phyloP scores from a whole-genome alignment of 1,284 basidiomycete genomes.

The Sanghuangporus baumii region DNA sequence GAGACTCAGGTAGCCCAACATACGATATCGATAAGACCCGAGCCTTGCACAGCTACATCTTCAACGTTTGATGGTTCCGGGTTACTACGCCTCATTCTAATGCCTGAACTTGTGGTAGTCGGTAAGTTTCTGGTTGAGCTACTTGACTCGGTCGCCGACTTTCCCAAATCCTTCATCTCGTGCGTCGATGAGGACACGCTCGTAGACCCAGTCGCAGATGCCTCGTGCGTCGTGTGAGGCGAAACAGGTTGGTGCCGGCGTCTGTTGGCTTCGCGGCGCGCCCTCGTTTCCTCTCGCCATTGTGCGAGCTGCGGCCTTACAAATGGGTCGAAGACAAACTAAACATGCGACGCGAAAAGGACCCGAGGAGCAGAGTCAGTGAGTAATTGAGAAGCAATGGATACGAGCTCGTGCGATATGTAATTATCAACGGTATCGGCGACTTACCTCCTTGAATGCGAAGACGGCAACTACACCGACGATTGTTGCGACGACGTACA shows the following conservation, averaged over 20 bases:
- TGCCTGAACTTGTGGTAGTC: background rate
- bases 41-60: background rate
- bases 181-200: background rate
- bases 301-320: conserved; percentile 2
- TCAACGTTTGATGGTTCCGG: background rate
- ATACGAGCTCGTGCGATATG: background rate
- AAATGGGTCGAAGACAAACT: conserved; percentile 14
- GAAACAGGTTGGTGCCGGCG: background rate
- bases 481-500: conserved; percentile 8
- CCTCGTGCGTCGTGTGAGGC: conserved; percentile 1
- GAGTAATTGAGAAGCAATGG: background rate
- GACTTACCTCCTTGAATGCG: conserved; percentile 13
- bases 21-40: background rate
- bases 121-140: background rate
- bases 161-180: background rate
- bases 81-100: background rate
- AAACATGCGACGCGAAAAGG: background rate
- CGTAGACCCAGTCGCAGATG: background rate
- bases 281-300: conserved; percentile 7
- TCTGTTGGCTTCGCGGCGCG: background rate
- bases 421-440: background rate
- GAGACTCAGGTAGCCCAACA: background rate
- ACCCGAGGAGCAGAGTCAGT: too few species aligned
- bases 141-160: background rate
- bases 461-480: conserved; percentile 6